These are phyloP conservation scores for Coemansia sp. DNA, from an alignment of 192 early-diverging fungal genomes.

Conservation along the genomic window DNA sequence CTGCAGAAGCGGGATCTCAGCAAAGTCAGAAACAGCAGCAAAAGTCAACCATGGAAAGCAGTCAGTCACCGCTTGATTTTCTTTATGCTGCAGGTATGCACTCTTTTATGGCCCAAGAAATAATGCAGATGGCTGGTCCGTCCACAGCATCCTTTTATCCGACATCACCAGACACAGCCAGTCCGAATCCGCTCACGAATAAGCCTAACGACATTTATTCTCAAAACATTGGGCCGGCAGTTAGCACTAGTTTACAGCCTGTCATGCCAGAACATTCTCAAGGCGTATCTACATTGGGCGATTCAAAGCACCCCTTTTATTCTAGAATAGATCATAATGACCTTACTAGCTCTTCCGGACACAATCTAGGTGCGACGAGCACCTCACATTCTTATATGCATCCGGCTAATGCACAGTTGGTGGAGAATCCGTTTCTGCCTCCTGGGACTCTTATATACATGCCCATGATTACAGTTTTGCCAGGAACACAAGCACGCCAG, in stretches of 20 bases:
- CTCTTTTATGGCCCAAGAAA: background rate
- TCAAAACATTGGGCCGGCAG: background rate
- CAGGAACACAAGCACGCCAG: conserved; percentile 1
- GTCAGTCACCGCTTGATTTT: background rate
- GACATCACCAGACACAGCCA: background rate
- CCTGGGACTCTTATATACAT: conserved; percentile 29
- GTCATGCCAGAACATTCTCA: background rate
- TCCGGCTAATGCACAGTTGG: conserved; percentile 1
- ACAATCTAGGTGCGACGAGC: background rate
- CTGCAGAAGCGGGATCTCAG: background rate
- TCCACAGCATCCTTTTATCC: background rate
- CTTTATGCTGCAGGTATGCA: background rate
- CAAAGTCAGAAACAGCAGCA: background rate
- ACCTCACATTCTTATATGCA: background rate
- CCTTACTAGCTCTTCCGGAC: background rate
- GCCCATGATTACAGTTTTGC: conserved; percentile 22
- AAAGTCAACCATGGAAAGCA: background rate
- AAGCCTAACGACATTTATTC: background rate
- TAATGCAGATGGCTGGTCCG: background rate
- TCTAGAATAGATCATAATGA: background rate
- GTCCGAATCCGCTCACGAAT: background rate
- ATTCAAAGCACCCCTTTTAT: background rate
- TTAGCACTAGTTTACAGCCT: background rate
- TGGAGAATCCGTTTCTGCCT: conserved; percentile 19
- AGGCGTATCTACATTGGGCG: background rate